These are phyloP conservation scores for Diplodia seriata DNA, from an alignment of 2,329 filamentous ascomycete genomes.

Conservation along the genomic window DNA sequence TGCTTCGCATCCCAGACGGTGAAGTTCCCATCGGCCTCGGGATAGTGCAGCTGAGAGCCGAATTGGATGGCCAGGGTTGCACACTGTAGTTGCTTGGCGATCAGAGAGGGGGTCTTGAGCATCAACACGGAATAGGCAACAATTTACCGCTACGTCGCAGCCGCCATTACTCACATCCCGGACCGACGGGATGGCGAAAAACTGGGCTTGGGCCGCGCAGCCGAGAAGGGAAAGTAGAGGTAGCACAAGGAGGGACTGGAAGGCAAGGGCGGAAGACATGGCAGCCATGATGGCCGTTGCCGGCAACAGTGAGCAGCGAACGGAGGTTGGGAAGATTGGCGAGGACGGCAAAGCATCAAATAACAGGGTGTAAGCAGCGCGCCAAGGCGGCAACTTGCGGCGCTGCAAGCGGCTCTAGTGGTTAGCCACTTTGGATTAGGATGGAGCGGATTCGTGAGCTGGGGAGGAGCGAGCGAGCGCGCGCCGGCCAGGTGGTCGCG, in stretches of 20 bases:
- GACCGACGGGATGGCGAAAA: not conserved
- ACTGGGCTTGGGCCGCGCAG: not conserved
- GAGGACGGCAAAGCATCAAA: conserved; percentile 3
- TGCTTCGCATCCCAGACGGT: conserved; percentile 20
- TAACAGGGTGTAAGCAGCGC: not conserved
- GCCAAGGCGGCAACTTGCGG: conserved; percentile 27
- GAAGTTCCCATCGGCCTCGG: conserved; percentile 11
- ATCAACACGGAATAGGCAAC: conserved; percentile 7
- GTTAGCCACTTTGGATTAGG: not conserved
- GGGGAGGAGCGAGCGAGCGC: not conserved
- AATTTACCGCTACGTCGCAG: conserved; percentile 21
- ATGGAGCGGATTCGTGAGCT: no score
- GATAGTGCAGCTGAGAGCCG: conserved; percentile 15
- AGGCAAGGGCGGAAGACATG: conserved; percentile 5
- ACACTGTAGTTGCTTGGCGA: conserved; percentile 7
- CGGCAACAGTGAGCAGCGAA: not conserved
- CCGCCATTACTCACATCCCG: not conserved
- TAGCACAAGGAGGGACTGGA: not conserved
- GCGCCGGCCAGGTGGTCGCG: not conserved
- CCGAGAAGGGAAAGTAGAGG: not conserved
- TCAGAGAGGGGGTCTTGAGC: conserved; percentile 16
- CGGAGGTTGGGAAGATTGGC: not conserved
- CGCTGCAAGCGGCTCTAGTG: conserved; percentile 19
- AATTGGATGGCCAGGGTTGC: conserved; percentile 16
- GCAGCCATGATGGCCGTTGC: conserved; percentile 21